Percentiles rank a stretch among this genome's conserved stretches.
Conservation (phyloP, 192 early-diverging fungal genomes). For the Gaertneriomyces sp. region DNA sequence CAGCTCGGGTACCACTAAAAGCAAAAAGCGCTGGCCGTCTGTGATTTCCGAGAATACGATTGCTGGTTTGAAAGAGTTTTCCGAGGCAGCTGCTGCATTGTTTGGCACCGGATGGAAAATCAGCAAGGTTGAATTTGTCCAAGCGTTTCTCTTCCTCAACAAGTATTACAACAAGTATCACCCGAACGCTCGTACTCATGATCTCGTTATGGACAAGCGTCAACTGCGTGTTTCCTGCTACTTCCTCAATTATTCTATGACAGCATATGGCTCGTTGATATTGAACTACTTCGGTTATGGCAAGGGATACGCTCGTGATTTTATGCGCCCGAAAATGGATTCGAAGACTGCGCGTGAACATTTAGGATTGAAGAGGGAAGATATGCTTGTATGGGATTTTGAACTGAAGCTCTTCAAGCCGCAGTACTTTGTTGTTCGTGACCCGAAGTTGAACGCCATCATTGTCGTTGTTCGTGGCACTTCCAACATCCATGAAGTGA, state of each 20-base stretch:
- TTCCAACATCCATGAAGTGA: conserved; percentile 30
- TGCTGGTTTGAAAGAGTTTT: conserved; percentile 24
- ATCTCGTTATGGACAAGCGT: conserved; percentile 32
- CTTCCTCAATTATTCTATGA: conserved; percentile 36
- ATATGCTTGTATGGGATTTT: conserved; percentile 43
- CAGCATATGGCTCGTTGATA: conserved; percentile 34
- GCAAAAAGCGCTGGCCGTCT: conserved; percentile 8
- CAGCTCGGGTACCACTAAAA: not conserved
- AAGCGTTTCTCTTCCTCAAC: conserved; percentile 17
- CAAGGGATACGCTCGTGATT: conserved; percentile 30
- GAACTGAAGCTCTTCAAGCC: conserved; percentile 36
- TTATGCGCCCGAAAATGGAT: conserved; percentile 28
- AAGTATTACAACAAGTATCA: conserved; percentile 25
- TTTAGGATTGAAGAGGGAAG: conserved; percentile 29
- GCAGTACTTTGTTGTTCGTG: conserved; percentile 37
- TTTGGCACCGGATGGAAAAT: conserved; percentile 39
- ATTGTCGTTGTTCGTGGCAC: conserved; percentile 43
- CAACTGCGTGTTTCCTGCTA: conserved; percentile 35
- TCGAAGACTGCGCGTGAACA: conserved; percentile 41
- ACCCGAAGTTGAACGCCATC: conserved; percentile 36
- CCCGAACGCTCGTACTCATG: conserved; percentile 27
- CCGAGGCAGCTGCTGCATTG: conserved; percentile 27
- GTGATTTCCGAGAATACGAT: conserved; percentile 20
- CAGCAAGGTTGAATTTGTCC: conserved; percentile 30
- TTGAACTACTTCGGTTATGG: conserved; percentile 43